Evolutionary conservation across 164 flowering plant species (phyloP), one percentile per base, ranked within the genome.

Genomic region (Tetrastigma voinierianum): DNA sequence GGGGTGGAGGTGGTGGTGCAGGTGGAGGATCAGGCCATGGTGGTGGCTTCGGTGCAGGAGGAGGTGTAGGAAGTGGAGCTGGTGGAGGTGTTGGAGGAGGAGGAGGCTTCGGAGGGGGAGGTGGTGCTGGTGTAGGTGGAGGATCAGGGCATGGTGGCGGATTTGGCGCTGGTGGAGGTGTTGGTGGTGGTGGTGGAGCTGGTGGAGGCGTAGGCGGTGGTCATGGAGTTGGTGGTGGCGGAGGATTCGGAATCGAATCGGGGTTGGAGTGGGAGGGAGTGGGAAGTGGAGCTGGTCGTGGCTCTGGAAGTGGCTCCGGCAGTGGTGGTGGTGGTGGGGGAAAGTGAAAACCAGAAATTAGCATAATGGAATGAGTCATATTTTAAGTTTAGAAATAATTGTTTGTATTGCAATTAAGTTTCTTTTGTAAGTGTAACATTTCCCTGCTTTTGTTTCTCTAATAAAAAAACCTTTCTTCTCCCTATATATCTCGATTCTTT

Each of bases 21-120:
- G 81, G 78, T 4, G 81, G 81, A 3, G 81, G 78, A 10, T 58
- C 61, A 2, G 80, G 80, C 4, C 62, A 58, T 47, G 79, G 82
- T 0, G n/a, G n/a, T n/a, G n/a, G 44, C 57, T 16, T 78, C 78
- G 24, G n/a, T n/a, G 80, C 64, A 0, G 74, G 78, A 2, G 73
- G 73, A 1, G 82, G 79, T 17, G 78, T 32, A 1, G 76, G 74
- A 0, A 67, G 71, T 23, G 73, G 72, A 0, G 69, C 23, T 4
- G 79, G 75, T 11, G 72, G 68, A 14, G 78, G 68, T 25, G 67
- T 13, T 12, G 78, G 78, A 14, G 67, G 63, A 10, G 72, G 76
- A 0, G 70, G 64, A 16, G 71, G 66, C 0, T 46, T 20, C 9
- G 32, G 57, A 13, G 67, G 51, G 4, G 76, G 72, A 14, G 68